Percentiles rank a stretch among this genome's conserved stretches.
Conservation (phyloP, 2,329 filamentous ascomycete species). For the Dothidotthia symphoricarpi region DNA sequence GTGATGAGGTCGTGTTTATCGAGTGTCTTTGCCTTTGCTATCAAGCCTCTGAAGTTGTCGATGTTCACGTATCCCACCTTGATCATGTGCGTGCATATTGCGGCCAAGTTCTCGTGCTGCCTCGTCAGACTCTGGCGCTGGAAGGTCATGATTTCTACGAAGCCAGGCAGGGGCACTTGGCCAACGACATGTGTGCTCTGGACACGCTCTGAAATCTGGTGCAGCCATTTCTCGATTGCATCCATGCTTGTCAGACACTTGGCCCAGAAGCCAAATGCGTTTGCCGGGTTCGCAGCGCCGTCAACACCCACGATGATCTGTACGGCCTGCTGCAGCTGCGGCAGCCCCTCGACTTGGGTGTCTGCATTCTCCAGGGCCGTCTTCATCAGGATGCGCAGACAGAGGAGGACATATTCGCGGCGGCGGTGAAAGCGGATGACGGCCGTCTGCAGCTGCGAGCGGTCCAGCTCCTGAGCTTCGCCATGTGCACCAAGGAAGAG, state of each 20-base stretch:
- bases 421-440: slow-evolving; percentile 87
- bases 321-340: slow-evolving; percentile 27
- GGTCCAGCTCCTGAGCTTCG: slow-evolving; percentile 66
- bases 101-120: slow-evolving; percentile 84
- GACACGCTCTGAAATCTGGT: slow-evolving; percentile 71
- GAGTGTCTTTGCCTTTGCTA: slow-evolving; percentile 65
- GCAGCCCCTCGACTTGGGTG: slow-evolving; percentile 22
- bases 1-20: slow-evolving; percentile 73
- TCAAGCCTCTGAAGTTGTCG: slow-evolving; percentile 70
- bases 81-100: slow-evolving; percentile 76
- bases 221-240: slow-evolving; percentile 73
- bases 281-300: slow-evolving; percentile 50
- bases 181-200: slow-evolving; percentile 74
- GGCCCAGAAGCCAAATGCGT: slow-evolving; percentile 64
- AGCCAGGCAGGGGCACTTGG: slow-evolving; percentile 61
- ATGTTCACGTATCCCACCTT: slow-evolving; percentile 69
- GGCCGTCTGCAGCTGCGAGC: slow-evolving; percentile 71
- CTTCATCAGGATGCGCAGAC: slow-evolving; percentile 74
- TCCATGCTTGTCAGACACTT: slow-evolving; percentile 75
- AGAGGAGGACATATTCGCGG: slow-evolving; percentile 78
- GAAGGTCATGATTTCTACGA: slow-evolving; percentile 75
- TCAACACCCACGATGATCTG: slow-evolving; percentile 55
- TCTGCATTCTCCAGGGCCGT: slow-evolving; percentile 54
- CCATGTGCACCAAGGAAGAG: slow-evolving; percentile 72
- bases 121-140: slow-evolving; percentile 76